Evolutionary conservation across 1,139 yeast species (phyloP).

Genomic region (Candida tetrigidarum): DNA sequence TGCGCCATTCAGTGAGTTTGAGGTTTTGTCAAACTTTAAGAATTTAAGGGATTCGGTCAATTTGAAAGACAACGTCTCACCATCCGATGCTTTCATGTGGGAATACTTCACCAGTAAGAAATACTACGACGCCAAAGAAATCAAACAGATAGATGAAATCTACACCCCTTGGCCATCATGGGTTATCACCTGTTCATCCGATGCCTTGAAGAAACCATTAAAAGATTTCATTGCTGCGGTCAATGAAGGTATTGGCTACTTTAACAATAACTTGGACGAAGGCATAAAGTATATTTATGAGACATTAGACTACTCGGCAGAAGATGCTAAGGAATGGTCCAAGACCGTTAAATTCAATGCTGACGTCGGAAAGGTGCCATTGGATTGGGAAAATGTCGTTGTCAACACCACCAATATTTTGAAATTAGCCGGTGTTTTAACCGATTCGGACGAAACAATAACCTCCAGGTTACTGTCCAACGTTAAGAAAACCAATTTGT

Average conservation of each 20-base stretch:
- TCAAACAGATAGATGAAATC: constrained; percentile 83
- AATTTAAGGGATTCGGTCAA: constrained; percentile 83
- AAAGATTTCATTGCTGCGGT: constrained; percentile 54
- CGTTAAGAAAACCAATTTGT: constrained; percentile 20
- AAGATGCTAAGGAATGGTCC: constrained; percentile 81
- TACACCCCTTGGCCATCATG: constrained; percentile 98
- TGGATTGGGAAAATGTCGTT: constrained; percentile 57
- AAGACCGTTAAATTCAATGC: constrained; percentile 70
- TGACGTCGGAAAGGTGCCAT: constrained; percentile 40
- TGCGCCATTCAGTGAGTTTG: constrained; percentile 55
- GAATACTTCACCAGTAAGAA: constrained; percentile 88
- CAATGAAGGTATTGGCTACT: constrained; percentile 70
- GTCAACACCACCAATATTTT: constrained; percentile 64
- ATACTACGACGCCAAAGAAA: constrained; percentile 79
- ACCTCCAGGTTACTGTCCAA: constrained; percentile 34
- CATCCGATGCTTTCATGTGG: constrained; percentile 93
- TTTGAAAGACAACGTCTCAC: constrained; percentile 37
- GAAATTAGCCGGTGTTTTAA: constrained; percentile 61
- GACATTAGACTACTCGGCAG: constrained; percentile 74
- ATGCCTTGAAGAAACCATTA: constrained; percentile 35
- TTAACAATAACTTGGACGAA: constrained; percentile 61
- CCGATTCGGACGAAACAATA: constrained; percentile 37
- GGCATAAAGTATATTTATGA: constrained; percentile 66
- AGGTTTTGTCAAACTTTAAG: constrained; percentile 67
- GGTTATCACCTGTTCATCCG: constrained; percentile 65